Evolutionary conservation across 2,329 filamentous ascomycete species (phyloP).

Genomic region (Diplodia corticola): DNA sequence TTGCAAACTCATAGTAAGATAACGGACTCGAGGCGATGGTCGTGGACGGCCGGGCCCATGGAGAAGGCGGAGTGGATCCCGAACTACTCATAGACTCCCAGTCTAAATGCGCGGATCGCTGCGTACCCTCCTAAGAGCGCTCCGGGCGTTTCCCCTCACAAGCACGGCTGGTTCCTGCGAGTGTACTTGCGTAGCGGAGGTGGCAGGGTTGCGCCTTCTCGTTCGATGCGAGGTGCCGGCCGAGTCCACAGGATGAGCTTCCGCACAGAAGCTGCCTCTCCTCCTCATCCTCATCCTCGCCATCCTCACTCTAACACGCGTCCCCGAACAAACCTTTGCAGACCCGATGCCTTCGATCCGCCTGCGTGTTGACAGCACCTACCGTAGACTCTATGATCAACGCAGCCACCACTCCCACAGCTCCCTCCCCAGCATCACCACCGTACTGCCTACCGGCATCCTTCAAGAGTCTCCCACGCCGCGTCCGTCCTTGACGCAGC

Average conservation of each 20-base stretch:
- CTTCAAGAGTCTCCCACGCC: not conserved
- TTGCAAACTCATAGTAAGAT: too few relatives aligned
- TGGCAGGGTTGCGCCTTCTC: not conserved
- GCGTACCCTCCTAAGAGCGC: too few relatives aligned
- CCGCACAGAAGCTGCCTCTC: not conserved
- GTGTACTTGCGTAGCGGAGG: not conserved
- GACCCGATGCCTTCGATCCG: not conserved
- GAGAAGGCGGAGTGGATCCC: too few relatives aligned
- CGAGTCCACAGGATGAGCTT: not conserved
- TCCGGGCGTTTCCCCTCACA: not conserved
- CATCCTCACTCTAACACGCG: not conserved
- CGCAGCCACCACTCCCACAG: not conserved
- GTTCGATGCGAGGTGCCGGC: not conserved
- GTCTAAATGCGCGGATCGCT: too few relatives aligned
- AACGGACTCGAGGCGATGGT: too few relatives aligned
- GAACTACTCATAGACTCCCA: too few relatives aligned
- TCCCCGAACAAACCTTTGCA: accelerated
- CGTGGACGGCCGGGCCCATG: too few relatives aligned
- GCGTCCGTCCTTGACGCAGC: not conserved
- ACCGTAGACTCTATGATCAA: not conserved
- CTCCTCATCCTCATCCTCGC: not conserved
- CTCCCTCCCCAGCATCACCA: not conserved
- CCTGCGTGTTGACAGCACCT: not conserved
- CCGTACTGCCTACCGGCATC: not conserved
- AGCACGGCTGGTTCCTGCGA: not conserved